phyloP scores from a whole-genome alignment of 73 alveolate genomes.

The Paramecium primaurelia region DNA sequence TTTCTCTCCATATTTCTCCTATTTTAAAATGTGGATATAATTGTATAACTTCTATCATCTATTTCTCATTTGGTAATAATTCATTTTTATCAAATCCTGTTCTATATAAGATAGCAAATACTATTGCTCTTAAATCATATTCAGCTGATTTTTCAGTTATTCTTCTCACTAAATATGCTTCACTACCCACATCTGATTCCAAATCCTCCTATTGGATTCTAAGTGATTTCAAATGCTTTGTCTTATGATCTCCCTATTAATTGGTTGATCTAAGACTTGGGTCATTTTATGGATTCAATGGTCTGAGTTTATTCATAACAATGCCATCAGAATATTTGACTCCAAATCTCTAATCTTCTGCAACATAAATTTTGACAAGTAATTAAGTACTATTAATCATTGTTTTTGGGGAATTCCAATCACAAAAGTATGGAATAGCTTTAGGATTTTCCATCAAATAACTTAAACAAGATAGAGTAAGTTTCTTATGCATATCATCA shows the following conservation, averaged over 20 bases:
- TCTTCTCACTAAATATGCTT: constrained; percentile 59
- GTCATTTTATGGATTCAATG: constrained; percentile 79
- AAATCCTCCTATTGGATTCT: constrained; percentile 51
- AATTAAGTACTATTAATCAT: constrained; percentile 92
- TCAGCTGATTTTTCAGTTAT: constrained; percentile 73
- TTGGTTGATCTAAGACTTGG: constrained; percentile 29
- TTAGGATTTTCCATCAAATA: constrained; percentile 87
- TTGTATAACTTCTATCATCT: constrained; percentile 91
- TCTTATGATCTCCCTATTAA: constrained; percentile 48
- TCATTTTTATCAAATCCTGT: constrained; percentile 93
- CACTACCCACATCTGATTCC: constrained; percentile 62
- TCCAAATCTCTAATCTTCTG: constrained; percentile 90
- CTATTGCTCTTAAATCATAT: constrained; percentile 92
- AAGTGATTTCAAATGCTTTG: constrained; percentile 73
- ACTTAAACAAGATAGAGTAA: constrained; percentile 85
- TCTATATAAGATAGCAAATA: constrained; percentile 87
- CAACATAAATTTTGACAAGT: constrained; percentile 84
- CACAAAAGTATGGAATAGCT: constrained; percentile 84
- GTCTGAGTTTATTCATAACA: constrained; percentile 76
- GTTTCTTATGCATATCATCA: constrained; percentile 85
- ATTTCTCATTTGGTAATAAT: constrained; percentile 88
- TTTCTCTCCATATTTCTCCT: constrained; percentile 97
- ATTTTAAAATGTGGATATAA: constrained; percentile 94
- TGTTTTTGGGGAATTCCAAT: constrained; percentile 92
- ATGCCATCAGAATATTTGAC: constrained; percentile 79